These are phyloP conservation scores for Boletus speciosus DNA, from an alignment of 768 basidiomycete species.

Conservation along the genomic window DNA sequence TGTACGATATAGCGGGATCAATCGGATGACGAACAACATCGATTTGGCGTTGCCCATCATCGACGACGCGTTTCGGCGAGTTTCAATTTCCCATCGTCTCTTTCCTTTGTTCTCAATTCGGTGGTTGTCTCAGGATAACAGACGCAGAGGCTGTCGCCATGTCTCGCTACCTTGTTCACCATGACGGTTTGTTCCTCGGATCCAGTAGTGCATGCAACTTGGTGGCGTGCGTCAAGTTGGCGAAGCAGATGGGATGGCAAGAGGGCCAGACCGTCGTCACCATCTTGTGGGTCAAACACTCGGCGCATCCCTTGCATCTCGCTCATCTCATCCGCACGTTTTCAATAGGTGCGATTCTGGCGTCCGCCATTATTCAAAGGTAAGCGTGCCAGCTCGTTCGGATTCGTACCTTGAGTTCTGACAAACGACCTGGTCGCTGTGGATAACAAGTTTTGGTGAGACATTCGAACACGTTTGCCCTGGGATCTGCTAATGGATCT, in stretches of 20 bases:
- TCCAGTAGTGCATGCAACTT: conserved; percentile 97
- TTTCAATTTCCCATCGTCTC: neutral
- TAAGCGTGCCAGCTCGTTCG: conserved; percentile 29
- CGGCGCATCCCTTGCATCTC: too few relatives aligned
- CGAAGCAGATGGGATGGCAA: conserved; percentile 64
- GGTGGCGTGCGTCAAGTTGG: conserved; percentile 83
- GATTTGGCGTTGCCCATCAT: conserved; percentile 79
- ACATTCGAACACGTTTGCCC: neutral
- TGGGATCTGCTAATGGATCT: neutral
- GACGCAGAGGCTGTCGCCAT: conserved; percentile 95
- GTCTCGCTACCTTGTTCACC: conserved; percentile 86
- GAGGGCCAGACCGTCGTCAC: conserved; percentile 78
- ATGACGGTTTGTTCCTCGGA: conserved; percentile 92
- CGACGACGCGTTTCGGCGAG: conserved; percentile 83
- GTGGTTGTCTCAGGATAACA: conserved; percentile 56
- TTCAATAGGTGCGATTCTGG: conserved; percentile 80
- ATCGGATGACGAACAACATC: conserved; percentile 89
- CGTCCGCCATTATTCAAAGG: conserved; percentile 89
- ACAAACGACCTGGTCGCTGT: neutral
- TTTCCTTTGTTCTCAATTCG: neutral
- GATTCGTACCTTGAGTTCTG: neutral
- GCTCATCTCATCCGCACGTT: too few relatives aligned
- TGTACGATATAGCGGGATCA: conserved; percentile 67
- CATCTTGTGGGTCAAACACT: conserved; percentile 56
- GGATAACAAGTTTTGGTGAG: conserved; percentile 47